Evolutionary conservation across 2,329 filamentous ascomycete species (phyloP), one percentile per base, ranked within the genome.

Genomic region (Alternaria sp.): DNA sequence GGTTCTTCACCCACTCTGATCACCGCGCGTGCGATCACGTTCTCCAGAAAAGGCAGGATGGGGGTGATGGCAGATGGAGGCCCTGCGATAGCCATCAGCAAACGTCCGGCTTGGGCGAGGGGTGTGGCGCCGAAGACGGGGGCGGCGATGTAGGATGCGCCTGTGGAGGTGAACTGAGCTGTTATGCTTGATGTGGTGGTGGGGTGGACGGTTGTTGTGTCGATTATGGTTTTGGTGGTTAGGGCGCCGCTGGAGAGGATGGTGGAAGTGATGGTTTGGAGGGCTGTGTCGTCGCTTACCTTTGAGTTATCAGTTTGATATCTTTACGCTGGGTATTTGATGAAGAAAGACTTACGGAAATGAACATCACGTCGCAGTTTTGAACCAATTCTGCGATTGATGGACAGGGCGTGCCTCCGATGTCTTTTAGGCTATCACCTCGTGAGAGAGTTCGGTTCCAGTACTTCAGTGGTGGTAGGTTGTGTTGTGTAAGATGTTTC

Each of bases 41-140:
- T 82, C 11, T 78, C 74, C 0, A 86, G 65, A 25, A 79, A 81
- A 0, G 84, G 83, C 0, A 61, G 70, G 8, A 85, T 74, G 0
- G 64, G 60, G 6, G 77, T 51, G 0, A 84, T 71, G 2, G 82
- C 80, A 6, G 65, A 61, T 0, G 72, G 51, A 0, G 82, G 77
- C 0, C 85, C 85, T 0, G 84, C 84, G 6, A 84, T 63, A 0
- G 83, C 80, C 58, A 84, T 82, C n/a, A 87, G 73, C 2, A 86
- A 75, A 44, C 81, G 76, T 0, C 84, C 84, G 15, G 82, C 71
- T 1, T 77, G 79, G 0, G 85, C 85, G n/a, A 84, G 78, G 0
- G 84, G 81, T 0, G 84, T 84, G 4, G 84, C 83, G 7, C 85
- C 85, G 60, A 87, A 87, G 0, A 87, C 85, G 0, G 85, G 85